phyloP scores from a whole-genome alignment of 805 yeast species.

The Kodamaea laetipori region DNA sequence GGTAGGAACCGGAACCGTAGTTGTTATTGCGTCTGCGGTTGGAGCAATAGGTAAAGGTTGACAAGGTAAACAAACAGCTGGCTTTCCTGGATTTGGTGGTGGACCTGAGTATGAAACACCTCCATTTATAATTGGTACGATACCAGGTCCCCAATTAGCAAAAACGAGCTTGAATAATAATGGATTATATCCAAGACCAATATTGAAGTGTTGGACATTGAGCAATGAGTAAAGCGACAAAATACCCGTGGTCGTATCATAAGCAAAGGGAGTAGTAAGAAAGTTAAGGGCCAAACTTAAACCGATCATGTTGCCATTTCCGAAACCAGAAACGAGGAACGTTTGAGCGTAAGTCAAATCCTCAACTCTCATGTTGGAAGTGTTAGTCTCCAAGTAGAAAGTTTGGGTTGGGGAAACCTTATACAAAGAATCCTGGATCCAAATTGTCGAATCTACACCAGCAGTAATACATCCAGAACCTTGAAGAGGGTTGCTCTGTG shows the following conservation, averaged over 20 bases:
- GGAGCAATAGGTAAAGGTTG: slow-evolving; percentile 12
- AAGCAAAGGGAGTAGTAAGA: slow-evolving; percentile 6
- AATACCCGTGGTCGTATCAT: slow-evolving; percentile 20
- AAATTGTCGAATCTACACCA: slow-evolving; percentile 16
- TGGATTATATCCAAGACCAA: slow-evolving; percentile 16
- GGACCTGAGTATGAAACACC: slow-evolving; percentile 16
- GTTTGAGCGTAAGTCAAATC: slow-evolving; percentile 23
- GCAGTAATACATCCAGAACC: slow-evolving; percentile 34
- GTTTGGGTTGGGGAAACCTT: slow-evolving; percentile 14
- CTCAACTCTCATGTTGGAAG: slow-evolving; percentile 17
- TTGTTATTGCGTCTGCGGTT: not conserved
- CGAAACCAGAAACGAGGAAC: slow-evolving; percentile 29
- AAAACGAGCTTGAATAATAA: slow-evolving; percentile 8
- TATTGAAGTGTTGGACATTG: slow-evolving; percentile 12
- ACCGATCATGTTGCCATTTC: slow-evolving; percentile 31
- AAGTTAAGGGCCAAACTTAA: slow-evolving; percentile 17
- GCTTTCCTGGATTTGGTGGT: slow-evolving; percentile 11
- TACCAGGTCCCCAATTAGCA: slow-evolving; percentile 9
- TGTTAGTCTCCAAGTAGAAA: slow-evolving; percentile 13
- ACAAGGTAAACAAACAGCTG: slow-evolving; percentile 14
- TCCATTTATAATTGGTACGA: slow-evolving; percentile 9
- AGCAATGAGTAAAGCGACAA: slow-evolving; percentile 20
- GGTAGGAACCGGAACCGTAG: too few relatives aligned
- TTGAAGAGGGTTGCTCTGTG: slow-evolving; percentile 23
- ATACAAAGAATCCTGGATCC: slow-evolving; percentile 13